Evolutionary conservation across 257 asterid species (phyloP), one percentile per base, ranked within the genome.

Genomic region (Gentiana macrophylla): DNA sequence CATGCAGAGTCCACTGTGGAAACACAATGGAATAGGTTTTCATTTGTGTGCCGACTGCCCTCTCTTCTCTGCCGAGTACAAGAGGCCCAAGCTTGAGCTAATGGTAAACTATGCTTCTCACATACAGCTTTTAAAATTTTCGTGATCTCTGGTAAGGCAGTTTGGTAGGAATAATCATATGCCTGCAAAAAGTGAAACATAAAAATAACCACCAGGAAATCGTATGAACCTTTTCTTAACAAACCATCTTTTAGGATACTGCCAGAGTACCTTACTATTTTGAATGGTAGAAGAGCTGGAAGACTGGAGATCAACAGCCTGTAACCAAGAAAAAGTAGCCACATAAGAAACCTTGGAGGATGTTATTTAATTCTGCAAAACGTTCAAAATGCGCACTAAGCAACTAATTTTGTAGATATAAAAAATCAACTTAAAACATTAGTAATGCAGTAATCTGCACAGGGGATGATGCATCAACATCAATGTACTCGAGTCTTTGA

Each of bases 81-180:
- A 0, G 87, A 74, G 56, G 81, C 82, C 98, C 98, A 91, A 4
- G 95, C 73, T 72, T 91, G 98, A 62, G 95, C 96, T 60, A 87
- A 73, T 2, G 96, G 98, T 62, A 91, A 65, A 41, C 82, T 65
- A 48, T 91, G 89, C 2, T 77, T 67, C 54, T 54, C 61, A 15
- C 96, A 84, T 9, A 92, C 89, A 1, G 84, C 75, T 71, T 61
- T 70, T 61, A 91, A 52, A 57, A 87, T 84, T 35, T 91, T 73
- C 7, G 49, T 68, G 56, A 91, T 81, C 74, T 91, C 98, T 0
- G 84, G 83, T 48, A 91, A 67, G 37, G 75, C 96, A 11, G 92
- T 77, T 74, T 78, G 86, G 80, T 79, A 84, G 52, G 88, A 81
- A 60, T 71, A 62, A 72, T 84, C 94, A 49, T 55, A 34, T 32